Evolutionary conservation across 257 asterid species (phyloP).

Genomic region (Salvia hispanica): DNA sequence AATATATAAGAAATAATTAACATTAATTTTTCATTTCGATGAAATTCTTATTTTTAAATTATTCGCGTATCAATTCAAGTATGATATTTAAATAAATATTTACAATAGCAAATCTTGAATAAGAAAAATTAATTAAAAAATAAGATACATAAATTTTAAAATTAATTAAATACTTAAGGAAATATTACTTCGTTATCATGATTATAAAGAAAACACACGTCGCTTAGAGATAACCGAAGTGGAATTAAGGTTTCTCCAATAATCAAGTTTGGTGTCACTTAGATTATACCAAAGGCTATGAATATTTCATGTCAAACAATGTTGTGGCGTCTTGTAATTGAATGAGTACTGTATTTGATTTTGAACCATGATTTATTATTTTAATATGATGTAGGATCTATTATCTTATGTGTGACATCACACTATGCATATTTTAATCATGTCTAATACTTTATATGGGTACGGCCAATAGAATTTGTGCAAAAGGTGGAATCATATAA

Average conservation of each 20-base stretch:
- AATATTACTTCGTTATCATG: neutral
- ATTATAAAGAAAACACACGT: neutral
- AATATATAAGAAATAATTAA: neutral
- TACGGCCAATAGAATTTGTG: neutral
- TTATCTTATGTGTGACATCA: neutral
- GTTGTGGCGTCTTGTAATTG: slow-evolving; percentile 4
- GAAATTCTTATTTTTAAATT: too few relatives aligned
- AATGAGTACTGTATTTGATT: neutral
- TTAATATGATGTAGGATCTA: neutral
- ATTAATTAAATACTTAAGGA: neutral
- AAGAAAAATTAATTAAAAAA: too few relatives aligned
- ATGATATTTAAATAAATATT: too few relatives aligned
- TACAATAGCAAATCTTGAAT: too few relatives aligned
- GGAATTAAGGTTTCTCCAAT: neutral
- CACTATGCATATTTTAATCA: neutral
- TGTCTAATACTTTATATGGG: neutral
- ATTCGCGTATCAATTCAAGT: too few relatives aligned
- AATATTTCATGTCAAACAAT: slow-evolving; percentile 32
- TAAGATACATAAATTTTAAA: neutral
- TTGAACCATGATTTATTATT: neutral
- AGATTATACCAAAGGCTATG: slow-evolving; percentile 35
- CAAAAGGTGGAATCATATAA: slow-evolving; percentile 17
- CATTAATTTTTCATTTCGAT: too few relatives aligned
- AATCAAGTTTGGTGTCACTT: slow-evolving; percentile 31
- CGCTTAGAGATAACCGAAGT: slow-evolving; percentile 8